Conservation (phyloP, 495 filamentous ascomycete genomes). For the Lasiosphaeria miniovina region DNA sequence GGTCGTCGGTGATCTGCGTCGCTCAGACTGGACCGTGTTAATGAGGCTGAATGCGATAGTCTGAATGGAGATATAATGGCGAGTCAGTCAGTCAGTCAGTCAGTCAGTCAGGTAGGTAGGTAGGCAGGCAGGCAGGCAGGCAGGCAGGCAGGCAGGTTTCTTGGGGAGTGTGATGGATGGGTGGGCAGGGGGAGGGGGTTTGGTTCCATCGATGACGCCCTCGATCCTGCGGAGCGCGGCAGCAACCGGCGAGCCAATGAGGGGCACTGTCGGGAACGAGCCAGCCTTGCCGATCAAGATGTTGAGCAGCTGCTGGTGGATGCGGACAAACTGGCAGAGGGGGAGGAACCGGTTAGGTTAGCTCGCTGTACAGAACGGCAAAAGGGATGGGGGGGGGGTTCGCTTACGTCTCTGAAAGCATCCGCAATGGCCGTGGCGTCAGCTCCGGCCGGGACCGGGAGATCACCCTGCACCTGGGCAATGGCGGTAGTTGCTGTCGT, state of each 20-base stretch:
- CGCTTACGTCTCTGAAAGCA: conserved; percentile 14
- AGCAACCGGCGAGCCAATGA: conserved; percentile 16
- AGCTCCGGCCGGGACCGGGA: not conserved
- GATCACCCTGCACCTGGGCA: not conserved
- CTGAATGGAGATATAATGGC: no score
- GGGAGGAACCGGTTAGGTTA: not conserved
- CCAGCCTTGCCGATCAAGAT: conserved; percentile 33
- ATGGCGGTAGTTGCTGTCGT: conserved; percentile 6
- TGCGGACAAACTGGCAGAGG: conserved; percentile 25
- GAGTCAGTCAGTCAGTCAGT: no score
- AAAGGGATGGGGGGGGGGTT: not conserved
- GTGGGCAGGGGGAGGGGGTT: no score
- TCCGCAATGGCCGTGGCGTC: conserved; percentile 18
- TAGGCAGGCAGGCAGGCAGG: no score
- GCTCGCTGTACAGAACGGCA: not conserved
- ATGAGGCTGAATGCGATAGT: no score
- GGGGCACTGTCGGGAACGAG: conserved; percentile 15
- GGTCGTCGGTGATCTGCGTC: no score
- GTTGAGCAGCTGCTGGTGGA: conserved; percentile 31
- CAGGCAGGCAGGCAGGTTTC: no score
- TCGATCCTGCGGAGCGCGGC: conserved; percentile 2
- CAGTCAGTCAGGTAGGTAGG: no score
- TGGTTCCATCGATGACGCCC: conserved; percentile 9
- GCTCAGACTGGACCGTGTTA: no score
- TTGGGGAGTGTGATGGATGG: no score